phyloP scores from a whole-genome alignment of 805 yeast species.

The Brettanomyces bruxellensis region DNA sequence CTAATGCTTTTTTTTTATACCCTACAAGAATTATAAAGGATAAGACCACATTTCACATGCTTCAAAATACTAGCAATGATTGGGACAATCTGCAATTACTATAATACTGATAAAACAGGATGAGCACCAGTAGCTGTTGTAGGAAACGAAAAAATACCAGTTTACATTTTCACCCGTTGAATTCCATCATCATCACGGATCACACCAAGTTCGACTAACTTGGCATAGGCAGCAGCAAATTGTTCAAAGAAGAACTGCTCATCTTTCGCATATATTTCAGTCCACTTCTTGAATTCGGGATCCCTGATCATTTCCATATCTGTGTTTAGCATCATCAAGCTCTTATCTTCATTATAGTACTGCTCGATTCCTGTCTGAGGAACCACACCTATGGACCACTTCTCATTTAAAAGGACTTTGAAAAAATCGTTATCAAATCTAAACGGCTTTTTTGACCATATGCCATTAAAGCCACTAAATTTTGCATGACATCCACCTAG shows the following conservation, averaged over 20 bases:
- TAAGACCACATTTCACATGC: not conserved
- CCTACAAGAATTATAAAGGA: not conserved
- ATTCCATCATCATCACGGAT: slow-evolving; percentile 24
- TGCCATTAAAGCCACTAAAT: slow-evolving; percentile 40
- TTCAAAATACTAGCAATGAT: not conserved
- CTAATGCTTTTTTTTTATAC: not conserved
- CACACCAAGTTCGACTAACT: slow-evolving; percentile 44
- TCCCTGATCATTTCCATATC: slow-evolving; percentile 61
- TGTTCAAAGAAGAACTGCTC: slow-evolving; percentile 52
- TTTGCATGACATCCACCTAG: slow-evolving; percentile 66
- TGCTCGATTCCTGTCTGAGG: slow-evolving; percentile 34
- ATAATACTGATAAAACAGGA: not conserved
- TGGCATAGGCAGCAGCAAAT: slow-evolving; percentile 59
- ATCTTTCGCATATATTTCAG: slow-evolving; percentile 59
- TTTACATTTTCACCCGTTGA: slow-evolving; percentile 19
- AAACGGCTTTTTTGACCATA: slow-evolving; percentile 35
- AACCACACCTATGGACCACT: slow-evolving; percentile 28
- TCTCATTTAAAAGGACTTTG: slow-evolving; percentile 40
- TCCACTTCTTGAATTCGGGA: slow-evolving; percentile 50
- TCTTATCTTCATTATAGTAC: slow-evolving; percentile 27
- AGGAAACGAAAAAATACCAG: not conserved
- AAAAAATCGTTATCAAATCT: slow-evolving; percentile 36
- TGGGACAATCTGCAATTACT: too few species aligned
- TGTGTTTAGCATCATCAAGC: slow-evolving; percentile 79
- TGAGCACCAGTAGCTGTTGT: not conserved